A percentile compares a stretch with the other conserved stretches of the same genome.
Evolutionary conservation across 495 filamentous ascomycete genomes (phyloP).

Genomic region (Rhypophila decipiens): DNA sequence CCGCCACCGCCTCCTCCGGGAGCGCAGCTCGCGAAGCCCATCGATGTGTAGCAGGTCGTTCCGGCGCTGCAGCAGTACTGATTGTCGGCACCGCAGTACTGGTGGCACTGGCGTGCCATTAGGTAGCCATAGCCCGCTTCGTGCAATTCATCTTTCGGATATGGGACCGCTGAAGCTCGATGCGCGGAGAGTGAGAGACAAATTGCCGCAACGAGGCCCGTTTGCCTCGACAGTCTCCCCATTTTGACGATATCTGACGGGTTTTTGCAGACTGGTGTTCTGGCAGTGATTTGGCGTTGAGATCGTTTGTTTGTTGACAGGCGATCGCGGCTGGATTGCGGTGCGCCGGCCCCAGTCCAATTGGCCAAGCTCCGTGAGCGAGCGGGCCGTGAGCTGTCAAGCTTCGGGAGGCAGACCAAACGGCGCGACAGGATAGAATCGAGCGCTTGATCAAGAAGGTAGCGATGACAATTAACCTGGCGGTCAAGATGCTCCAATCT

Average conservation of each 20-base stretch:
- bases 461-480: no score
- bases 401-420: no score
- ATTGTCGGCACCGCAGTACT: conserved; percentile 60
- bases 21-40: conserved; percentile 33
- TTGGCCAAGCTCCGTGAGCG: conserved; percentile 1
- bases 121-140: conserved; percentile 35
- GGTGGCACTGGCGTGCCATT: conserved; percentile 46
- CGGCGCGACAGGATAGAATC: no score
- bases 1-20: conserved; percentile 16
- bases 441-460: no score
- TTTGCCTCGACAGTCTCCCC: conserved; percentile 5
- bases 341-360: not conserved
- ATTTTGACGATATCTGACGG: conserved; percentile 4
- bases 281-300: not conserved
- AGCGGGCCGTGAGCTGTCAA: not conserved
- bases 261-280: conserved; percentile 3
- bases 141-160: conserved; percentile 29
- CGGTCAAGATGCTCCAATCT: not conserved
- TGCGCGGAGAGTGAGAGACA: conserved; percentile 25
- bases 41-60: conserved; percentile 59
- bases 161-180: conserved; percentile 33
- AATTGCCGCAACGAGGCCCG: conserved; percentile 18
- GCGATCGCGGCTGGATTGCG: not conserved
- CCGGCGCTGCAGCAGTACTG: conserved; percentile 61
- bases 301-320: conserved; percentile 2